A percentile compares a stretch with the other conserved stretches of the same genome.
Conservation (phyloP, 2,329 filamentous ascomycete species). For the Exserohilum turcica region DNA sequence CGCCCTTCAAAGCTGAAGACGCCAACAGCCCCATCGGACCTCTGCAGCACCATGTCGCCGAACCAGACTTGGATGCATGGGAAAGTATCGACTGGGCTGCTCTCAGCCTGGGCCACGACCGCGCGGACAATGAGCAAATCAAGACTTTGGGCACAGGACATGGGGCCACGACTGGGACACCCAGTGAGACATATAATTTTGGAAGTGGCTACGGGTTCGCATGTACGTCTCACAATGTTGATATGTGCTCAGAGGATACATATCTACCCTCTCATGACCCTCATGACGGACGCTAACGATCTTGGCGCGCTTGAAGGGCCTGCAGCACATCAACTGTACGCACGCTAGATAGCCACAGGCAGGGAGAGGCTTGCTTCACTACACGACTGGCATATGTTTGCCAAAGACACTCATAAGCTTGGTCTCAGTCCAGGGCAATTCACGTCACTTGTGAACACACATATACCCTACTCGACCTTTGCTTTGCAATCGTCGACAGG, state of each 20-base stretch:
- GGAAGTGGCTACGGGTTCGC: constrained; percentile 23
- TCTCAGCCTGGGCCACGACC: constrained; percentile 16
- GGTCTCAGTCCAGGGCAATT: not conserved
- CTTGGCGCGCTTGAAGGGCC: constrained; percentile 19
- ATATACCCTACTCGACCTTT: not conserved
- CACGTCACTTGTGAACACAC: too few relatives aligned
- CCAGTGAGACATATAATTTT: not conserved
- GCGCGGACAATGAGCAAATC: not conserved
- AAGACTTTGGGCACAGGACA: not conserved
- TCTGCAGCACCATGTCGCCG: constrained; percentile 36
- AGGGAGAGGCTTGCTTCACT: not conserved
- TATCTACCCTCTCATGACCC: not conserved
- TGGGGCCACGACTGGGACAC: not conserved
- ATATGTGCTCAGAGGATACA: not conserved
- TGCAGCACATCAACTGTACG: constrained; percentile 22
- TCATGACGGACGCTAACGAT: constrained; percentile 26
- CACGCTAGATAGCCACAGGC: constrained; percentile 7
- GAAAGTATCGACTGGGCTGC: constrained; percentile 40
- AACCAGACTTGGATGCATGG: constrained; percentile 39
- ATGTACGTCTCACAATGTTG: constrained; percentile 5
- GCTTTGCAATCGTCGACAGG: not conserved
- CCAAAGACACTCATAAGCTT: not conserved
- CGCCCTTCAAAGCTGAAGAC: constrained; percentile 21
- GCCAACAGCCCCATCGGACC: constrained; percentile 34
- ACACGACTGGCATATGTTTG: not conserved